These are phyloP conservation scores for Entamoeba moshkovskii DNA, from an alignment of 208 protist genomes.

Conservation along the genomic window DNA sequence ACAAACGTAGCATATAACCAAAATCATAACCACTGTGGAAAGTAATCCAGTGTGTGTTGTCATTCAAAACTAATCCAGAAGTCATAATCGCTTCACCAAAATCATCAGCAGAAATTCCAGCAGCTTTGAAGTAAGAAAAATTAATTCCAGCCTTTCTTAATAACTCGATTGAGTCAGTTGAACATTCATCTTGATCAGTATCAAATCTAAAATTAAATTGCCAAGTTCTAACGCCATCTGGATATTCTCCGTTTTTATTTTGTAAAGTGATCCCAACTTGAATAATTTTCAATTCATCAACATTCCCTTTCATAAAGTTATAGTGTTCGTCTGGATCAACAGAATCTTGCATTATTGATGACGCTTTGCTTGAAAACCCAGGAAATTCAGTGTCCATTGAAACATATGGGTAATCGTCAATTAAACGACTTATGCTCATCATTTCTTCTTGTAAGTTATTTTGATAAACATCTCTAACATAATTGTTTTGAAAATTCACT, in stretches of 20 bases:
- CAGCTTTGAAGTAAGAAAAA: not conserved
- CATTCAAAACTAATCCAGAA: slow-evolving; percentile 5
- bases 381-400: slow-evolving; percentile 13
- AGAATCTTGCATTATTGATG: not conserved
- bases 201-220: slow-evolving; percentile 18
- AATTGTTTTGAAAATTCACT: not conserved
- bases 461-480: not conserved
- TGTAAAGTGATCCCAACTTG: not conserved
- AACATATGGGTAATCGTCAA: not conserved
- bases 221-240: not conserved
- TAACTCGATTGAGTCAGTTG: not conserved
- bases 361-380: not conserved
- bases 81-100: not conserved
- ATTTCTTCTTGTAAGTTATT: slow-evolving; percentile 2
- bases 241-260: not conserved
- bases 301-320: not conserved
- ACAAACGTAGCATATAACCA: slow-evolving; percentile 12
- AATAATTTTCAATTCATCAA: not conserved
- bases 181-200: not conserved
- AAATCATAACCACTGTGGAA: slow-evolving; percentile 32
- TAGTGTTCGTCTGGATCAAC: not conserved
- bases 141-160: slow-evolving; percentile 8
- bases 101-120: not conserved
- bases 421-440: not conserved
- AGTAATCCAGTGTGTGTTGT: slow-evolving; percentile 9